phyloP scores from a whole-genome alignment of 2,329 filamentous ascomycete genomes.

The Parascedosporium putredinis region DNA sequence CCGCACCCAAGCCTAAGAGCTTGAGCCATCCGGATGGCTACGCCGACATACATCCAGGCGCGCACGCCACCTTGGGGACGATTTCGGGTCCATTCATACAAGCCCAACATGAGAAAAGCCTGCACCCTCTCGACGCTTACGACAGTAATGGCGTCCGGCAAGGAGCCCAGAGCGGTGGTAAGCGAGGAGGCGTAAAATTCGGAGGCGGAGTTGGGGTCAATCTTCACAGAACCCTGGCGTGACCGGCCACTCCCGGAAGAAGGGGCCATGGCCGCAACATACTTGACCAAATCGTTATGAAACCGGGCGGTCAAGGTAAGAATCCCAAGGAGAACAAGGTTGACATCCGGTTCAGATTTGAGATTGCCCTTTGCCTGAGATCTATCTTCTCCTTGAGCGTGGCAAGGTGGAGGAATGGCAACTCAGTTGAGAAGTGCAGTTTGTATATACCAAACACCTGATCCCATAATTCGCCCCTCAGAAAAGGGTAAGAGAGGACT shows the following conservation, averaged over 20 bases:
- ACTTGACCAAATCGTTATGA: constrained; percentile 48
- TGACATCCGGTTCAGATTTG: constrained; percentile 34
- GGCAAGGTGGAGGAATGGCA: constrained; percentile 60
- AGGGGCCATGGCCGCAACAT: constrained; percentile 30
- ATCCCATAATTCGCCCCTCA: constrained; percentile 57
- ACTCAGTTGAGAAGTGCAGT: constrained; percentile 60
- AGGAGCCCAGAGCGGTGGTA: constrained; percentile 36
- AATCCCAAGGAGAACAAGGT: constrained; percentile 54
- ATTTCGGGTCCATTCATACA: constrained; percentile 62
- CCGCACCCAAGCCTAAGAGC: constrained; percentile 50
- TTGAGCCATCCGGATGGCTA: constrained; percentile 54
- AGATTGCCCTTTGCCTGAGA: constrained; percentile 30
- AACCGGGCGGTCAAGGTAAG: constrained; percentile 61
- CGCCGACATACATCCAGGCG: constrained; percentile 57
- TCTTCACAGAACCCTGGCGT: constrained; percentile 17
- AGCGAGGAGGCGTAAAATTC: constrained; percentile 55
- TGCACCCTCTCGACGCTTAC: constrained; percentile 55
- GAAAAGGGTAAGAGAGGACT: constrained; percentile 47
- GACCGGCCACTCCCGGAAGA: constrained; percentile 23
- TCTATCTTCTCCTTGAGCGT: constrained; percentile 46
- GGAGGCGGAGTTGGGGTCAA: constrained; percentile 45
- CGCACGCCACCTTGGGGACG: constrained; percentile 40
- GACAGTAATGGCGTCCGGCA: constrained; percentile 34
- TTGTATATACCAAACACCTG: constrained; percentile 62
- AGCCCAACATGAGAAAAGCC: constrained; percentile 57